A percentile compares a stretch with the other conserved stretches of the same genome.
Conservation (phyloP, 2,329 filamentous ascomycete genomes). For the Pseudocercospora ulei region DNA sequence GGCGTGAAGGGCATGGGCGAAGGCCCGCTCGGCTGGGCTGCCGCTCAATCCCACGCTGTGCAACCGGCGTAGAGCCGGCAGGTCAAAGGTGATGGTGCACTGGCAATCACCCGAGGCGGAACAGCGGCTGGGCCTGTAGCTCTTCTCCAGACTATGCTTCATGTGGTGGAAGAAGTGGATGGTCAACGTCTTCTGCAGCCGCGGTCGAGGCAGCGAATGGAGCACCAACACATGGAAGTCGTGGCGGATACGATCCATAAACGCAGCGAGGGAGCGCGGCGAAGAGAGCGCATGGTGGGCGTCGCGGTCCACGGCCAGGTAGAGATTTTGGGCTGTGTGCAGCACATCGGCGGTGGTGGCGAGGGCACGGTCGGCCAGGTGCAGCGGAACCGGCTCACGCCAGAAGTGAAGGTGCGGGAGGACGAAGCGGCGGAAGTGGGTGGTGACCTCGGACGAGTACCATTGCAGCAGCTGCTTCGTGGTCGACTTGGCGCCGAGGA, state of each 20-base stretch:
- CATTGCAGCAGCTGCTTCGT: constrained; percentile 37
- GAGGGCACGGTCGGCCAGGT: constrained; percentile 32
- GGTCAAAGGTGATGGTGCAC: constrained; percentile 24
- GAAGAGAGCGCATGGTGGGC: not conserved
- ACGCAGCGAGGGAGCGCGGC: not conserved
- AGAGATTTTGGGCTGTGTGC: constrained; percentile 34
- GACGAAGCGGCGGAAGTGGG: constrained; percentile 36
- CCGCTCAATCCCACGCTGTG: constrained; percentile 58
- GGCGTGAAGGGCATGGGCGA: constrained; percentile 60
- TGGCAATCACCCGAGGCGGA: constrained; percentile 37
- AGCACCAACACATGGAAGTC: constrained; percentile 26
- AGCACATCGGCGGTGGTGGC: constrained; percentile 34
- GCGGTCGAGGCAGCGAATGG: constrained; percentile 27
- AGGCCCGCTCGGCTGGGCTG: constrained; percentile 58
- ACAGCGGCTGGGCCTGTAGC: constrained; percentile 29
- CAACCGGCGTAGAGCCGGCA: constrained; percentile 35
- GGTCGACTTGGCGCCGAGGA: constrained; percentile 12
- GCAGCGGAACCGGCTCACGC: constrained; percentile 23
- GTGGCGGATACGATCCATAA: constrained; percentile 13
- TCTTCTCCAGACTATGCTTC: constrained; percentile 17
- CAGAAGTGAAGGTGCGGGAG: constrained; percentile 23
- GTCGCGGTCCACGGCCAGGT: constrained; percentile 24
- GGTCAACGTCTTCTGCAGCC: constrained; percentile 25
- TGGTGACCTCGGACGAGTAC: constrained; percentile 39
- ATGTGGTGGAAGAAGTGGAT: constrained; percentile 26